These are phyloP conservation scores for Zanthoxylum bungeanum DNA, from an alignment of 345 rosid species.

Conservation along the genomic window DNA sequence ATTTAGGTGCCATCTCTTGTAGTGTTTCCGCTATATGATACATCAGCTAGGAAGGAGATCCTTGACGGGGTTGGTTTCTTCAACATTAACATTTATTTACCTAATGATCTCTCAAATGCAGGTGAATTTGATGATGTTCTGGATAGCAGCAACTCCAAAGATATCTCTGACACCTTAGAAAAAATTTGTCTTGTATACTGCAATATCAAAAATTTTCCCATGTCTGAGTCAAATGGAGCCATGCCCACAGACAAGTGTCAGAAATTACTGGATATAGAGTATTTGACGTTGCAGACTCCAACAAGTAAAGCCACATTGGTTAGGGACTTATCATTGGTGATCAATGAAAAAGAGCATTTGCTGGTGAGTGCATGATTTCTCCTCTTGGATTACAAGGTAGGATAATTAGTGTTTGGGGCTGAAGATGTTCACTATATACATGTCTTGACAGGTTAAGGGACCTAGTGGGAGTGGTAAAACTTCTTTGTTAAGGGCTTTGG, in stretches of 20 bases:
- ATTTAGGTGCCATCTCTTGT: not conserved
- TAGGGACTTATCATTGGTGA: conserved; percentile 52
- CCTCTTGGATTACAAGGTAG: conserved; percentile 12
- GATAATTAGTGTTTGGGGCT: conserved; percentile 11
- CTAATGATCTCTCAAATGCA: conserved; percentile 30
- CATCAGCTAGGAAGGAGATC: conserved; percentile 2
- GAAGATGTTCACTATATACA: conserved; percentile 14
- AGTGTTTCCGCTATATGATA: not conserved
- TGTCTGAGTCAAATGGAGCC: conserved; percentile 56
- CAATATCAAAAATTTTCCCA: conserved; percentile 24
- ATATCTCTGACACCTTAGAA: conserved; percentile 37
- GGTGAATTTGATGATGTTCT: conserved; percentile 94
- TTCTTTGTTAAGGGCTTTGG: conserved; percentile 85
- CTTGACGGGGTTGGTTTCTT: not conserved
- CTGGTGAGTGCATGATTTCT: conserved; percentile 53
- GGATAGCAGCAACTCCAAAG: conserved; percentile 45
- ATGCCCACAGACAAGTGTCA: conserved; percentile 21
- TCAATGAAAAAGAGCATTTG: conserved; percentile 64
- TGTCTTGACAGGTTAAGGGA: conserved; percentile 67
- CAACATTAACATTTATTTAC: not conserved
- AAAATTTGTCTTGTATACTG: conserved; percentile 55
- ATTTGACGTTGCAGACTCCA: conserved; percentile 75
- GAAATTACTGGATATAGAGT: conserved; percentile 57
- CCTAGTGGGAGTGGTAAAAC: conserved; percentile 98
- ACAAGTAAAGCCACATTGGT: conserved; percentile 67